phyloP scores from a whole-genome alignment of 2,329 filamentous ascomycete species.

The Chaetomium strumarium region DNA sequence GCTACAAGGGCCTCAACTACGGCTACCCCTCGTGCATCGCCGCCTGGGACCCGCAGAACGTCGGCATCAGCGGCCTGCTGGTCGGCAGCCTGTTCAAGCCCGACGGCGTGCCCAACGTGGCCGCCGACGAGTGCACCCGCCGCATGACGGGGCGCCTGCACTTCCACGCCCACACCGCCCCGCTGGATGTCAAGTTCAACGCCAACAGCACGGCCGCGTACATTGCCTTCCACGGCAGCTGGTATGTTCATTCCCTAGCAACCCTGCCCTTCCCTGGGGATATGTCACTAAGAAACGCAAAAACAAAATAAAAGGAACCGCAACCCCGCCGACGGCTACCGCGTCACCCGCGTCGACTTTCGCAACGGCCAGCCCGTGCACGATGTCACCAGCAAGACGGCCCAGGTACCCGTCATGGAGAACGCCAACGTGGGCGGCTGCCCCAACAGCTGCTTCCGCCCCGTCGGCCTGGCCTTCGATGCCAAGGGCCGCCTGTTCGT shows the following conservation, averaged over 20 bases:
- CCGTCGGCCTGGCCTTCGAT: conserved; percentile 41
- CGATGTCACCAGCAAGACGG: conserved; percentile 32
- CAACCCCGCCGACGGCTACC: conserved; percentile 32
- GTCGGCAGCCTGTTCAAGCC: conserved; percentile 31
- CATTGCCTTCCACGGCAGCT: conserved; percentile 58
- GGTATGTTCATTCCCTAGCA: conserved; percentile 27
- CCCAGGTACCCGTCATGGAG: conserved; percentile 43
- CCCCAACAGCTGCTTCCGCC: conserved; percentile 44
- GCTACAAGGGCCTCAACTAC: conserved; percentile 45
- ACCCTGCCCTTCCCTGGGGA: too few species aligned
- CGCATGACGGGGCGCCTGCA: conserved; percentile 40
- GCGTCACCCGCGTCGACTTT: conserved; percentile 33
- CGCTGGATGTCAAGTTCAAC: conserved; percentile 58
- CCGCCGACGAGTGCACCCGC: conserved; percentile 26
- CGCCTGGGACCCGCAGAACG: conserved; percentile 35
- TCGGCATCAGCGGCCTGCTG: conserved; percentile 29
- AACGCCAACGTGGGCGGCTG: conserved; percentile 42
- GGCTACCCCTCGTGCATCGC: conserved; percentile 50
- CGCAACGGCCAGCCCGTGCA: conserved; percentile 29
- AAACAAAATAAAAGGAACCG: conserved; percentile 23
- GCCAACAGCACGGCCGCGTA: conserved; percentile 49
- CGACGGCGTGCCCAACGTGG: conserved; percentile 24
- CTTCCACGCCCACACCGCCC: conserved; percentile 54
- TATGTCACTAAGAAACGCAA: too few species aligned
- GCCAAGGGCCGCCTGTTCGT: conserved; percentile 45